Percentiles rank a stretch among this genome's conserved stretches.
These are phyloP conservation scores for Carpinus fangiana DNA, from an alignment of 306 rosid genomes.

Conservation along the genomic window DNA sequence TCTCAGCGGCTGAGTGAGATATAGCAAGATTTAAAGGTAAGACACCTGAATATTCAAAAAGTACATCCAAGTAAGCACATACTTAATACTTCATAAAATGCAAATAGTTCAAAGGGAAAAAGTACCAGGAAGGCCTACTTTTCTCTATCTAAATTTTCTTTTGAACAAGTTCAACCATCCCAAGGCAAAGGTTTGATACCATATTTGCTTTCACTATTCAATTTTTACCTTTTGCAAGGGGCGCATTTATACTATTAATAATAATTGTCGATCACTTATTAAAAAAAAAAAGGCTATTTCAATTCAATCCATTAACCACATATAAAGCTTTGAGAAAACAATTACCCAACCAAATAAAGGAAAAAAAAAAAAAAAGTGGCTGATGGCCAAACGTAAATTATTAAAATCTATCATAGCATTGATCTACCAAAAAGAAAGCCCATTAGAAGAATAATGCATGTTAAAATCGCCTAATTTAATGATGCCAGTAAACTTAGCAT, in stretches of 20 bases:
- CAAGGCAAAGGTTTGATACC: neutral
- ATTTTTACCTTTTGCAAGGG: neutral
- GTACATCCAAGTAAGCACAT: constrained; percentile 24
- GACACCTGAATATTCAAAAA: constrained; percentile 61
- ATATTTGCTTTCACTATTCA: neutral
- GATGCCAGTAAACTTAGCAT: neutral
- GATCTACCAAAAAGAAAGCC: neutral
- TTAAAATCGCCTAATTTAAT: neutral
- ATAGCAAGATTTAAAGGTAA: constrained; percentile 79
- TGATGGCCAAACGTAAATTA: neutral
- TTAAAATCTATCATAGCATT: neutral
- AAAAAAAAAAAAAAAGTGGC: neutral
- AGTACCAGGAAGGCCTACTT: neutral
- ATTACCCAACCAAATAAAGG: neutral
- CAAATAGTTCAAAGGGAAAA: neutral
- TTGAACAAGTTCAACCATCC: neutral
- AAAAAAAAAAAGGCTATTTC: neutral
- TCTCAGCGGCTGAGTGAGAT: constrained; percentile 96
- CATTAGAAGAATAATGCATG: neutral
- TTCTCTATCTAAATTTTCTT: neutral
- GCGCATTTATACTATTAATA: no score
- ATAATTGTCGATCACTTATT: no score
- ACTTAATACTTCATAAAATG: constrained; percentile 25
- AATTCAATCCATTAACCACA: neutral
- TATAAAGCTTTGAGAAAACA: neutral